A percentile compares a stretch with the other conserved stretches of the same genome.
Conservation (phyloP, 108 stramenopile genomes). For the Chaetoceros tenuissimus region DNA sequence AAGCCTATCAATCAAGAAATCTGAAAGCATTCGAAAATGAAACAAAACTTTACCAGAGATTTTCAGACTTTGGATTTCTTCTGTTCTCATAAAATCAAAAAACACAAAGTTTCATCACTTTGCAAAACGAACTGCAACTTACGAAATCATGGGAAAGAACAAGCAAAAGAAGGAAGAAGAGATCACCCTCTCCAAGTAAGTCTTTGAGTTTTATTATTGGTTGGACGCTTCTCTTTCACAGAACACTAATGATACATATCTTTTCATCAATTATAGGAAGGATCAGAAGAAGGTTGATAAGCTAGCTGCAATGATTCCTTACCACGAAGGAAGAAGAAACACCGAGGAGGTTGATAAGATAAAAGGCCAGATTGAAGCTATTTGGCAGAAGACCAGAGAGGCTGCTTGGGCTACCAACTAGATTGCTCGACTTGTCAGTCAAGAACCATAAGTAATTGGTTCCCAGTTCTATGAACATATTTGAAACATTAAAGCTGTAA, state of each 20-base stretch:
- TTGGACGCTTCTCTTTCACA: neutral
- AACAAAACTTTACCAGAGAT: no score
- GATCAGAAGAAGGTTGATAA: conserved; percentile 80
- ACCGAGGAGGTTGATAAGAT: conserved; percentile 74
- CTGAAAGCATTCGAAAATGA: no score
- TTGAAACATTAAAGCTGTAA: no score
- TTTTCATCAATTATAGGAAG: conserved; percentile 40
- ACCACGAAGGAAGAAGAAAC: conserved; percentile 78
- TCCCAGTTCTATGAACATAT: no score
- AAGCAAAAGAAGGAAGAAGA: conserved; percentile 49
- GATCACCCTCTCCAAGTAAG: conserved; percentile 61
- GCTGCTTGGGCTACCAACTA: conserved; percentile 38
- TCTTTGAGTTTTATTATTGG: conserved; percentile 2
- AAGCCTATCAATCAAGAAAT: no score
- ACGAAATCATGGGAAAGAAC: no score
- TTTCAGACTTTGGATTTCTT: no score
- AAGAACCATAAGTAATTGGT: no score
- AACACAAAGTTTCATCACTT: no score
- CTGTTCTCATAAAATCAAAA: no score
- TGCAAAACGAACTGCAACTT: no score
- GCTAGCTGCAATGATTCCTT: conserved; percentile 70
- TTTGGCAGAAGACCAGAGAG: conserved; percentile 60
- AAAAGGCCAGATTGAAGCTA: conserved; percentile 51
- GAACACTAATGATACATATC: neutral
- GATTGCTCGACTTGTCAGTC: no score